phyloP scores from a whole-genome alignment of 176 grass and related monocot genomes.

The Musa itinerans region DNA sequence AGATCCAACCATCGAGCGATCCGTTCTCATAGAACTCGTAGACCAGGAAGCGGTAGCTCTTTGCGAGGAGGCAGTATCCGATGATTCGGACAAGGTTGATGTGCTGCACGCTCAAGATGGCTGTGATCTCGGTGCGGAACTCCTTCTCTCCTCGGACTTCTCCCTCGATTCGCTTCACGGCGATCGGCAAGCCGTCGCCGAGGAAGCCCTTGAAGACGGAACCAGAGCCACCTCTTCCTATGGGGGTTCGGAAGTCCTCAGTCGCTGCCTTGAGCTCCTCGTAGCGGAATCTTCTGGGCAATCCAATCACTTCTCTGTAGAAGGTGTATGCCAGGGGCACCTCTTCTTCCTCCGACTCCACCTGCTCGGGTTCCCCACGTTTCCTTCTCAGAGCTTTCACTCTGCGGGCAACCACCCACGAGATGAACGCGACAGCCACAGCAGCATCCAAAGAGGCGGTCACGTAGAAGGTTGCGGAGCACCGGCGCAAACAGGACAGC shows the following conservation, averaged over 20 bases:
- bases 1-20: background rate
- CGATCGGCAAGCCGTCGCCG: background rate
- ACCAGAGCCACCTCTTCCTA: background rate
- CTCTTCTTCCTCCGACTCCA: background rate
- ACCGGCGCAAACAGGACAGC: background rate
- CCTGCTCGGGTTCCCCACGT: background rate
- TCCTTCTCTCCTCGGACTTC: background rate
- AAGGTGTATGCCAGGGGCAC: background rate
- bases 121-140: conserved; percentile 5
- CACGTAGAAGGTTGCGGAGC: background rate
- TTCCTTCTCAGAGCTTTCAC: background rate
- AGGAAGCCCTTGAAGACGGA: conserved; percentile 14
- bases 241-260: background rate
- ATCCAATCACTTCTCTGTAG: background rate
- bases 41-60: conserved; percentile 1
- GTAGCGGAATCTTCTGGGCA: conserved; percentile 7
- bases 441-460: background rate
- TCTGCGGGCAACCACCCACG: background rate
- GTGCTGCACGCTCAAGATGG: conserved; percentile 8
- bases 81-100: background rate
- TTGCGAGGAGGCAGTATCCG: background rate
- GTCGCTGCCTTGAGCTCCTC: conserved; percentile 1
- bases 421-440: background rate
- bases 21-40: conserved; percentile 12
- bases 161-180: conserved; percentile 8